Percentiles rank a stretch among this genome's conserved stretches.
These are phyloP conservation scores for Dactylonectria estremocensis DNA, from an alignment of 2,329 filamentous ascomycete species.

Conservation along the genomic window DNA sequence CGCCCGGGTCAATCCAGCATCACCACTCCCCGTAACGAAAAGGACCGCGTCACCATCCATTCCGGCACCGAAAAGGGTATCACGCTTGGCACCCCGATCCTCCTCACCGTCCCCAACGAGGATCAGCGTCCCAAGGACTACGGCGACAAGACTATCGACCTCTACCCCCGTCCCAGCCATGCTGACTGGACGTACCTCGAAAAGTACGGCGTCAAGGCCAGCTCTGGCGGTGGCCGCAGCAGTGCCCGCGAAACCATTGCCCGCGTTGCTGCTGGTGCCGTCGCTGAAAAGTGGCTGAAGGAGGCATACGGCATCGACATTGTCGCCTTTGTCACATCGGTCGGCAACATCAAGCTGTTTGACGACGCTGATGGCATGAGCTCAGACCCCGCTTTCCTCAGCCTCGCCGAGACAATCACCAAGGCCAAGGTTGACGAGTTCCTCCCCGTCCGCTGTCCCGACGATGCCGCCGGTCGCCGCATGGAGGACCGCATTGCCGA, in stretches of 20 bases:
- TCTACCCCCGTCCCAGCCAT: conserved; percentile 91
- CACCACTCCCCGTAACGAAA: conserved; percentile 93
- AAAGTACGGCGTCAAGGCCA: conserved; percentile 96
- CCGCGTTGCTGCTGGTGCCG: conserved; percentile 90
- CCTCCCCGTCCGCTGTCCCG: conserved; percentile 90
- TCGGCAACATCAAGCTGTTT: conserved; percentile 71
- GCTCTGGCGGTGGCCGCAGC: conserved; percentile 89
- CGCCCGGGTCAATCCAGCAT: conserved; percentile 91
- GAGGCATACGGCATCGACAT: conserved; percentile 90
- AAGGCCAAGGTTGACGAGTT: conserved; percentile 81
- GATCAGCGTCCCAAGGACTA: conserved; percentile 96
- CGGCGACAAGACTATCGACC: conserved; percentile 89
- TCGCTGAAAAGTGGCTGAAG: conserved; percentile 92
- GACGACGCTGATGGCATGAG: conserved; percentile 64
- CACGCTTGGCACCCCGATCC: conserved; percentile 93
- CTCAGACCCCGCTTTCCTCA: conserved; percentile 84
- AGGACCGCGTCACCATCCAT: conserved; percentile 92
- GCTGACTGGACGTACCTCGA: conserved; percentile 98
- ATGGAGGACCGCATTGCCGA: conserved; percentile 88
- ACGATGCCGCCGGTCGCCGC: conserved; percentile 72
- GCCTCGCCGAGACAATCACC: conserved; percentile 72
- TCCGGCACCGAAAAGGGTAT: conserved; percentile 92
- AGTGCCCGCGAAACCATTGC: conserved; percentile 97
- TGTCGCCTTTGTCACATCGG: conserved; percentile 88
- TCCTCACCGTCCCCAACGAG: conserved; percentile 89